Base-by-base conservation (phyloP, 192 early-diverging fungal genomes). In the Mortierella antarctica region DNA sequence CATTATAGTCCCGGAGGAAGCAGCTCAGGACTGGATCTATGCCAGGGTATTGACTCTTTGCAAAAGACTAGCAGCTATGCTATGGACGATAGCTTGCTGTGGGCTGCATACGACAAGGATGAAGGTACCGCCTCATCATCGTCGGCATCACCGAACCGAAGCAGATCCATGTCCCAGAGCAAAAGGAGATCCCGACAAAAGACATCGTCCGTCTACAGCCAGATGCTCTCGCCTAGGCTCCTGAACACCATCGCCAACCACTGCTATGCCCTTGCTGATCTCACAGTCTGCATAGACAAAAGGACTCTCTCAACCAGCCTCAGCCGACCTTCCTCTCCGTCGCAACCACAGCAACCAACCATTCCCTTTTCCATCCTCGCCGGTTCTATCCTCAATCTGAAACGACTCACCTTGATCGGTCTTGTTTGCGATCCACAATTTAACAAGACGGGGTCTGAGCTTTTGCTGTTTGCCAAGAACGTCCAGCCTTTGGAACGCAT, bases 341-440 rank as follows among this genome's bases (percentile, higher is more conserved):
- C 48, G 50, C 5, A 8, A 17, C 23, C 64, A 56, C 18, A 12
- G 1, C 77, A 80, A 55, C 65, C 77, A 2, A 80, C 64, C 31
- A 67, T 80, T 54, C 69, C 77, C 2, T 58, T 80, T 31, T 80
- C 77, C 7, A 80, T 80, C 57, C 65, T 80, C 21, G 77, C 77
- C 11, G 77, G 77, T 5, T 15, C 57, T 0, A 62, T 80, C 10
- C 70, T 67, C 46, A 72, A 70, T 2, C 55, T 80, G 2, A 80
- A 80, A 41, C 57, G 77, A 6, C 70, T 80, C 51, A 65, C 77
- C 2, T 23, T 80, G 58, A 72, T 72, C 70, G 77, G 77, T 18
- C 41, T 80, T 5, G 40, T 68, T 52, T 80, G 77, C 23, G 64
- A 80, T 51, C 59, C 77, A 7, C 8, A 52, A 2, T 53, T 61